Percentiles rank a stretch among this genome's conserved stretches.
These are phyloP conservation scores for Mortierella sp. DNA, from an alignment of 371 early-diverging fungal species.

Conservation along the genomic window DNA sequence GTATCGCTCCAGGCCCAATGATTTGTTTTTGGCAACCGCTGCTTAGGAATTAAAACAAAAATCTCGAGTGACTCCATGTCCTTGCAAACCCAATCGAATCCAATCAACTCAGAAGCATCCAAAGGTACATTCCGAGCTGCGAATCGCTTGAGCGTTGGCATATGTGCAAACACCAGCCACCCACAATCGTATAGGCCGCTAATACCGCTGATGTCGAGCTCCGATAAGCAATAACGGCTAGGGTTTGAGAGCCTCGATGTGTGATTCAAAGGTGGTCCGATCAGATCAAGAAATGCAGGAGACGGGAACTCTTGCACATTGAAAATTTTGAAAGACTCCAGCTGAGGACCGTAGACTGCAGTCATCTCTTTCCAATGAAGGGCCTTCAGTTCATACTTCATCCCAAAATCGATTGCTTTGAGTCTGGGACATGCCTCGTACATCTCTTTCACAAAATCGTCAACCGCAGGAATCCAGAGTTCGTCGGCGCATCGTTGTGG, in stretches of 20 bases:
- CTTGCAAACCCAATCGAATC: conserved; percentile 33
- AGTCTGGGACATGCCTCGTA: conserved; percentile 19
- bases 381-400: background rate
- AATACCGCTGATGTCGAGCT: conserved; percentile 25
- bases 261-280: conserved; percentile 12
- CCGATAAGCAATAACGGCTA: background rate
- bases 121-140: conserved; percentile 18
- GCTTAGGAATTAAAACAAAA: conserved; percentile 9
- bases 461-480: background rate
- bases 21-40: background rate
- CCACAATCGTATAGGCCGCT: background rate
- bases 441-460: conserved; percentile 7
- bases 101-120: conserved; percentile 20
- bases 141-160: conserved; percentile 20
- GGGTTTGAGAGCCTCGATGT: background rate
- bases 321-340: conserved; percentile 21
- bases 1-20: background rate
- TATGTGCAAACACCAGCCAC: conserved; percentile 14
- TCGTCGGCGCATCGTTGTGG: background rate
- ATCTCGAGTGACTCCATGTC: conserved; percentile 25
- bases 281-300: background rate
- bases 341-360: conserved; percentile 9
- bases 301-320: background rate
- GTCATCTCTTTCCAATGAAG: conserved; percentile 14
- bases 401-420: conserved; percentile 20